Percentiles rank a stretch among this genome's conserved stretches.
These are phyloP conservation scores for Aspergillus brasiliensis DNA, from an alignment of 2,329 filamentous ascomycete species.

Conservation along the genomic window DNA sequence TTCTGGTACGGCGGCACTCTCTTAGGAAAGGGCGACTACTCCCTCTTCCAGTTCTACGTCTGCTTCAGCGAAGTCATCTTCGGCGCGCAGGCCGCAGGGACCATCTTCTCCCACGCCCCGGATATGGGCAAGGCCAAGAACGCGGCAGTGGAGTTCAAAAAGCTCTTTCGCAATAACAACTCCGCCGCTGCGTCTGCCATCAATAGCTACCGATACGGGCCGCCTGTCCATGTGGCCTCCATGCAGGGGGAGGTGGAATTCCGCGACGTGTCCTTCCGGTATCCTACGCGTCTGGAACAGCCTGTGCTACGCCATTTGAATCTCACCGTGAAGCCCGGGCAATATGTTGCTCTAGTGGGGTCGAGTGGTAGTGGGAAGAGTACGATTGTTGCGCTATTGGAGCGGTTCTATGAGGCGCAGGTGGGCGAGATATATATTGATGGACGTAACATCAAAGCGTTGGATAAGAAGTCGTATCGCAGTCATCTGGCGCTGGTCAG, in stretches of 20 bases:
- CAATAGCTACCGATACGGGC: slow-evolving; percentile 53
- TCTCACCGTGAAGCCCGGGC: slow-evolving; percentile 44
- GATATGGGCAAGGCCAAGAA: slow-evolving; percentile 33
- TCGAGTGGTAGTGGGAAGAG: slow-evolving; percentile 61
- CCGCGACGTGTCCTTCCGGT: slow-evolving; percentile 47
- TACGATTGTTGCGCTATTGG: slow-evolving; percentile 62
- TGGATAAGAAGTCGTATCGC: slow-evolving; percentile 64
- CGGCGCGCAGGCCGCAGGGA: slow-evolving; percentile 30
- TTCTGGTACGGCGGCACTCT: slow-evolving; percentile 68
- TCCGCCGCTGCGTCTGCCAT: slow-evolving; percentile 48
- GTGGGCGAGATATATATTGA: slow-evolving; percentile 66
- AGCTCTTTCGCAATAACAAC: slow-evolving; percentile 40
- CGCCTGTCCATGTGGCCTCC: slow-evolving; percentile 52
- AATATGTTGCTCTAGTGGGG: slow-evolving; percentile 57
- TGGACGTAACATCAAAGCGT: slow-evolving; percentile 57
- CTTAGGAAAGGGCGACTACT: slow-evolving; percentile 53
- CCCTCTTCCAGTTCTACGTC: slow-evolving; percentile 44
- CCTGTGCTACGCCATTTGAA: slow-evolving; percentile 22
- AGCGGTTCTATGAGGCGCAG: slow-evolving; percentile 67
- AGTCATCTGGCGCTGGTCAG: slow-evolving; percentile 67
- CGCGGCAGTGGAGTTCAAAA: slow-evolving; percentile 44
- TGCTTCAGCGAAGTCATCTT: slow-evolving; percentile 50
- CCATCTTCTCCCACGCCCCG: slow-evolving; percentile 34
- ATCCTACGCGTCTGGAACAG: slow-evolving; percentile 22
- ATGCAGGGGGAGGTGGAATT: slow-evolving; percentile 40